A percentile compares a stretch with the other conserved stretches of the same genome.
Conservation (phyloP, 2,329 filamentous ascomycete species). For the Monilinia aucupariae region DNA sequence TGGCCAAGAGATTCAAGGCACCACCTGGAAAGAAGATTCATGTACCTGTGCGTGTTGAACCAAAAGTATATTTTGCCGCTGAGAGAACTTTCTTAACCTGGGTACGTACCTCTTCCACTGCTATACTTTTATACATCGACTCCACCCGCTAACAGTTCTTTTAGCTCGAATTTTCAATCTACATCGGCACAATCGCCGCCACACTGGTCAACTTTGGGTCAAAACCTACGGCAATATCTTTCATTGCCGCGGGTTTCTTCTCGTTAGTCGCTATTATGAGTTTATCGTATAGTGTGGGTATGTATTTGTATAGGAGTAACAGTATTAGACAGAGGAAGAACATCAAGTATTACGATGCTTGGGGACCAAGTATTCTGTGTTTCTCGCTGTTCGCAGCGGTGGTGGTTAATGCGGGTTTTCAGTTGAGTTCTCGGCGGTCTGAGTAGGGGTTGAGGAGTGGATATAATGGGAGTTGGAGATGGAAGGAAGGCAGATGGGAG, state of each 20-base stretch:
- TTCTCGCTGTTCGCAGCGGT: slow-evolving; percentile 68
- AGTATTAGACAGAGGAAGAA: slow-evolving; percentile 78
- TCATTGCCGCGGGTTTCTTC: slow-evolving; percentile 70
- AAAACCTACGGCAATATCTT: slow-evolving; percentile 51
- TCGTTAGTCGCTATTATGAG: slow-evolving; percentile 73
- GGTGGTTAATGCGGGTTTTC: slow-evolving; percentile 71
- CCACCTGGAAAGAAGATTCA: slow-evolving; percentile 88
- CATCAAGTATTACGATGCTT: slow-evolving; percentile 87
- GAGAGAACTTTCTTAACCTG: slow-evolving; percentile 95
- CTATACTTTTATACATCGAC: slow-evolving; percentile 12
- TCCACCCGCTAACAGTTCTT: background rate
- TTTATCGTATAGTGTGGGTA: slow-evolving; percentile 74
- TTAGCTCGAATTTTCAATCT: slow-evolving; percentile 90
- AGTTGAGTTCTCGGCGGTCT: slow-evolving; percentile 53
- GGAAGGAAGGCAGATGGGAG: background rate
- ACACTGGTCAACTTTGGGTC: slow-evolving; percentile 76
- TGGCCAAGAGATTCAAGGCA: slow-evolving; percentile 60
- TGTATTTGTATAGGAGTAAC: slow-evolving; percentile 83
- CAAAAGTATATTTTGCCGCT: slow-evolving; percentile 95
- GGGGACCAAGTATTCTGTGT: slow-evolving; percentile 76
- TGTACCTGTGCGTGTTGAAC: slow-evolving; percentile 90
- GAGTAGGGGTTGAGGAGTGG: background rate
- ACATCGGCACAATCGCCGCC: slow-evolving; percentile 81
- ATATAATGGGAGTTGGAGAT: background rate
- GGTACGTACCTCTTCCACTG: slow-evolving; percentile 47